These are phyloP conservation scores for Zymoseptoria passerinii DNA, from an alignment of 2,329 filamentous ascomycete species.

Conservation along the genomic window DNA sequence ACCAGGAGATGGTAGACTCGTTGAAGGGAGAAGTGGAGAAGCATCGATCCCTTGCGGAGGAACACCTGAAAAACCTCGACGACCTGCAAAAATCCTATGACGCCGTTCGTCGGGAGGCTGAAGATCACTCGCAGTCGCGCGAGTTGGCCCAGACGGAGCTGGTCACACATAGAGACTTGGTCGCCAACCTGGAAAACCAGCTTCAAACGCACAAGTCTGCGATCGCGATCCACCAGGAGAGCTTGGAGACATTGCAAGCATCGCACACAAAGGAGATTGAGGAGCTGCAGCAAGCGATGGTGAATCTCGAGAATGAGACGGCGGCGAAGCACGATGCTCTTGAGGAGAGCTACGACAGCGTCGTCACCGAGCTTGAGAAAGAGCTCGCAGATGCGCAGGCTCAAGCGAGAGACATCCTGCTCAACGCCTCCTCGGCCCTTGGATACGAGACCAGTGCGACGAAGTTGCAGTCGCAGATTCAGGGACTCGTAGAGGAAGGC, in stretches of 20 bases:
- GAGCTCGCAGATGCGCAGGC: constrained; percentile 52
- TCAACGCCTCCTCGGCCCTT: constrained; percentile 55
- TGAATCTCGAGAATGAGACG: constrained; percentile 27
- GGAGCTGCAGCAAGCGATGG: constrained; percentile 51
- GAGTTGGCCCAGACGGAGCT: constrained; percentile 48
- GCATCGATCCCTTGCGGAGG: constrained; percentile 65
- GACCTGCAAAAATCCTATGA: constrained; percentile 66
- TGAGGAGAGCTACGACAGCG: constrained; percentile 27
- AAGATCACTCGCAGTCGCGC: constrained; percentile 55
- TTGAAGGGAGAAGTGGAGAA: constrained; percentile 71
- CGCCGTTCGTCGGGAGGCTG: constrained; percentile 57
- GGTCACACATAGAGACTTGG: constrained; percentile 42
- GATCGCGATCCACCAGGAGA: constrained; percentile 46
- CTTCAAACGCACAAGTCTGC: constrained; percentile 49
- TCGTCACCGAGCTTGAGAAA: constrained; percentile 46
- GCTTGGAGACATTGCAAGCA: constrained; percentile 45
- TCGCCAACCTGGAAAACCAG: constrained; percentile 49
- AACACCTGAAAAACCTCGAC: constrained; percentile 60
- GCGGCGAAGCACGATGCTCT: constrained; percentile 31
- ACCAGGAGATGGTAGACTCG: constrained; percentile 46
- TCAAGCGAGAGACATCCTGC: constrained; percentile 51
- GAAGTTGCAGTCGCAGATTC: constrained; percentile 36
- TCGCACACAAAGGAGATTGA: constrained; percentile 51
- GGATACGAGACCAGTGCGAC: constrained; percentile 50
- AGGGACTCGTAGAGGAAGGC: constrained; percentile 38